These are phyloP conservation scores for Calonectria fujianensis DNA, from an alignment of 2,329 filamentous ascomycete genomes.

Conservation along the genomic window DNA sequence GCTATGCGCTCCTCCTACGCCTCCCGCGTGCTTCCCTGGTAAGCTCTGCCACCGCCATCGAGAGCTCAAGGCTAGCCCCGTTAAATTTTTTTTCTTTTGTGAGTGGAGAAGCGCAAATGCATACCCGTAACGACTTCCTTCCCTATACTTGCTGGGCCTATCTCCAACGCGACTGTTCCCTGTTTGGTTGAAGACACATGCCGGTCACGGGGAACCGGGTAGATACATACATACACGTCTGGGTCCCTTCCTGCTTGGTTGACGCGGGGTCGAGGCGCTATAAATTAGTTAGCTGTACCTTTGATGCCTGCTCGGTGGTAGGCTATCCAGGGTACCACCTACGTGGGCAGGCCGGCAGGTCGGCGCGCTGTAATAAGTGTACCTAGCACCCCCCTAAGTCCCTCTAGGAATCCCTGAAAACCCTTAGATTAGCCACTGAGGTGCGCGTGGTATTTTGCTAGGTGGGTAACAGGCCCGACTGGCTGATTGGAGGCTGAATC, in stretches of 20 bases:
- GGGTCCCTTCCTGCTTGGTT: not conserved
- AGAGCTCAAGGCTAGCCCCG: not conserved
- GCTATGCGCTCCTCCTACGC: slow-evolving; percentile 11
- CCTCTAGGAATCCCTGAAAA: slow-evolving; percentile 7
- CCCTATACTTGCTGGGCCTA: slow-evolving; percentile 9
- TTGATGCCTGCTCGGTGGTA: not conserved
- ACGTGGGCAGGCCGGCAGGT: slow-evolving; percentile 1
- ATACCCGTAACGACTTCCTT: not conserved
- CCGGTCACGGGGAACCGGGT: slow-evolving; percentile 10
- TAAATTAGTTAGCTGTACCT: slow-evolving; percentile 9
- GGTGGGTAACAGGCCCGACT: slow-evolving; percentile 21
- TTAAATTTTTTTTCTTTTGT: slow-evolving; percentile 4
- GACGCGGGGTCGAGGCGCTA: slow-evolving; percentile 7
- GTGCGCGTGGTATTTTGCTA: slow-evolving; percentile 13
- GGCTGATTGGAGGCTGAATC: slow-evolving; percentile 24
- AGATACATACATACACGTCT: not conserved
- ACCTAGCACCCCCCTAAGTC: slow-evolving; percentile 5
- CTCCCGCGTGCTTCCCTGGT: slow-evolving; percentile 19
- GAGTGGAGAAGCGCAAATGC: slow-evolving; percentile 16
- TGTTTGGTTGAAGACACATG: slow-evolving; percentile 16
- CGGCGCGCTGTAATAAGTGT: slow-evolving; percentile 11
- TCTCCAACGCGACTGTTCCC: slow-evolving; percentile 4
- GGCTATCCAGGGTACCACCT: slow-evolving; percentile 5
- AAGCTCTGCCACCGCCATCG: not conserved
- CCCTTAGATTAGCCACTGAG: slow-evolving; percentile 26